A percentile compares a stretch with the other conserved stretches of the same genome.
Conservation (phyloP, 164 flowering plant genomes). For the Macadamia tetraphylla region DNA sequence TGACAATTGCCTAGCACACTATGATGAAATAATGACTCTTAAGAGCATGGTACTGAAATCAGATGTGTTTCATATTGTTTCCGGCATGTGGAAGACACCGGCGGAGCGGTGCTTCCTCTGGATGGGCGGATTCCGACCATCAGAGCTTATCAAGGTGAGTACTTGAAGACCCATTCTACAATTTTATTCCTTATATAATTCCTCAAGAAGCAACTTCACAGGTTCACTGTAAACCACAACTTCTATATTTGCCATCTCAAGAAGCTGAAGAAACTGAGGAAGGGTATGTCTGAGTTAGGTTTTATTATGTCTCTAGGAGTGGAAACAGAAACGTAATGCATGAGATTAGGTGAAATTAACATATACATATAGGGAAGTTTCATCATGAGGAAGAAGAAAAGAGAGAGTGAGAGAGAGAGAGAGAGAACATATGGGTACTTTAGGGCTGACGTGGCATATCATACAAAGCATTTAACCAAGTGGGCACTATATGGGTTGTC, state of each 20-base stretch:
- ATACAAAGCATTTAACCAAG: too few species aligned
- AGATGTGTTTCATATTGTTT: conserved; percentile 84
- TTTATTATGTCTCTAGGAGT: not conserved
- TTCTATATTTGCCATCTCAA: not conserved
- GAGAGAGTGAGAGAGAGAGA: too few species aligned
- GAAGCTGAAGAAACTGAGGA: not conserved
- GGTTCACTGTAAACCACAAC: not conserved
- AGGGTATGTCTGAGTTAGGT: not conserved
- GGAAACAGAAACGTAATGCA: not conserved
- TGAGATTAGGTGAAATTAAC: not conserved
- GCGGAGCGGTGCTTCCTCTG: conserved; percentile 98
- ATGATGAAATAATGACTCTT: conserved; percentile 60
- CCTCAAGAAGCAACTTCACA: too few species aligned
- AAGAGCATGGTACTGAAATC: conserved; percentile 68
- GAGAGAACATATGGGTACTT: too few species aligned
- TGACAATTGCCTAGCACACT: conserved; percentile 73
- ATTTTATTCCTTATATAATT: not conserved
- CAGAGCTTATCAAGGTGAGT: conserved; percentile 85
- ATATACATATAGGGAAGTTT: not conserved
- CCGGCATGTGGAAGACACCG: conserved; percentile 97
- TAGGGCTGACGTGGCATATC: too few species aligned
- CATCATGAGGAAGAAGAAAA: too few species aligned
- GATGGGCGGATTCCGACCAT: conserved; percentile 97
- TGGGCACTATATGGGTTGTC: too few species aligned
- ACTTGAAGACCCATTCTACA: not conserved